Conservation (phyloP, 495 filamentous ascomycete genomes). For the Aspergillus ostianus region DNA sequence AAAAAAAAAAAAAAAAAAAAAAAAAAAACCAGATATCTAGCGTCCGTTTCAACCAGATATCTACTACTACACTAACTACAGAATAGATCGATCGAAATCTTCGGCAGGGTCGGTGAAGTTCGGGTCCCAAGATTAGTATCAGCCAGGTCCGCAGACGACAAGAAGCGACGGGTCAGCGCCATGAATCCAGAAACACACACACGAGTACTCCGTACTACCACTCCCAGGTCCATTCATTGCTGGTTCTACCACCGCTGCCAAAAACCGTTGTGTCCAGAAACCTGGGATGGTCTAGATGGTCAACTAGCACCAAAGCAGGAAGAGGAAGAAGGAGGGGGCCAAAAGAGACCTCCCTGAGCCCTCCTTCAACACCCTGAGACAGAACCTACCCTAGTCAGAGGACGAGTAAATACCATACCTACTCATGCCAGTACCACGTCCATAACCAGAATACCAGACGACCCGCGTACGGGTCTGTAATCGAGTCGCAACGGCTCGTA, state of each 20-base stretch:
- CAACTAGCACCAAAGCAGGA: too few relatives aligned
- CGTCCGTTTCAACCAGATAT: too few relatives aligned
- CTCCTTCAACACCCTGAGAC: too few relatives aligned
- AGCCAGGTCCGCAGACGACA: too few relatives aligned
- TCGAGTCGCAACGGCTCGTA: constrained; percentile 19
- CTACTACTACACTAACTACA: too few relatives aligned
- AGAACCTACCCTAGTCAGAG: not conserved
- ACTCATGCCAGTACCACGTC: not conserved
- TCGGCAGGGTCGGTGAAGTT: not conserved
- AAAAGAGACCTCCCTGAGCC: not conserved
- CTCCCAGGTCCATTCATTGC: too few relatives aligned
- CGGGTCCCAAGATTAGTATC: too few relatives aligned
- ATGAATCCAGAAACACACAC: not conserved
- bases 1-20: not conserved
- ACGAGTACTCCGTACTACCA: not conserved
- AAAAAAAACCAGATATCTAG: not conserved
- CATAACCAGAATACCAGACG: not conserved
- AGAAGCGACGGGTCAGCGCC: not conserved
- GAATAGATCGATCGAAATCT: not conserved
- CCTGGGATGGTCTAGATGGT: not conserved
- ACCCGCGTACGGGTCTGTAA: not conserved
- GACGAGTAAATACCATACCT: not conserved
- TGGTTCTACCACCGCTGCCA: not conserved
- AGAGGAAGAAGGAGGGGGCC: not conserved
- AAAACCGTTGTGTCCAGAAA: not conserved